Evolutionary conservation across 345 rosid genomes (phyloP).

Genomic region (Lepidium sativum): DNA sequence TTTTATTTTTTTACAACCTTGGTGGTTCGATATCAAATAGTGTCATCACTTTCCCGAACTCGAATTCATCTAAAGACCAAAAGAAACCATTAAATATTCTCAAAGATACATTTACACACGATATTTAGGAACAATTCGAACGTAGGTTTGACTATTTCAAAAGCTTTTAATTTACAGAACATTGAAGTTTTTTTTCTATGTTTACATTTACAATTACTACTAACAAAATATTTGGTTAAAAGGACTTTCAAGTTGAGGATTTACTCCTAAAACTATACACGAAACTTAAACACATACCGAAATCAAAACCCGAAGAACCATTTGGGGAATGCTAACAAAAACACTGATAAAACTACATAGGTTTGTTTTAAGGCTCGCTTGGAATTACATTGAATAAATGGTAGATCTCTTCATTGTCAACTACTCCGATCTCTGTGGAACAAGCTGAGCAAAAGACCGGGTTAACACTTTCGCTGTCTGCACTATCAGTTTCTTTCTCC

Average conservation of each 20-base stretch:
- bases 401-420: constrained; percentile 66
- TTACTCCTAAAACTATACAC: background rate
- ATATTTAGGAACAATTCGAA: no score
- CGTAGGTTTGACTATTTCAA: no score
- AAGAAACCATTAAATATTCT: no score
- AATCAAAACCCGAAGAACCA: background rate
- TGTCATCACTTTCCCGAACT: no score
- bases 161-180: no score
- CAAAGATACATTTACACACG: no score
- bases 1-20: no score
- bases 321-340: background rate
- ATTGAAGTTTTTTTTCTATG: background rate
- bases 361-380: constrained; percentile 42
- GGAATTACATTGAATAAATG: constrained; percentile 78
- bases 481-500: constrained; percentile 19
- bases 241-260: background rate
- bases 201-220: background rate
- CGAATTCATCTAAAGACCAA: no score
- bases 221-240: background rate
- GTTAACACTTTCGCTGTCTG: constrained; percentile 26
- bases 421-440: constrained; percentile 53
- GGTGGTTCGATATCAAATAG: no score
- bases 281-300: background rate
- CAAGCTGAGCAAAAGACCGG: constrained; percentile 53
- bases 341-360: background rate